Evolutionary conservation across 1,284 basidiomycete genomes (phyloP), one percentile per base, ranked within the genome.

Genomic region (Hymenochaete sp.): DNA sequence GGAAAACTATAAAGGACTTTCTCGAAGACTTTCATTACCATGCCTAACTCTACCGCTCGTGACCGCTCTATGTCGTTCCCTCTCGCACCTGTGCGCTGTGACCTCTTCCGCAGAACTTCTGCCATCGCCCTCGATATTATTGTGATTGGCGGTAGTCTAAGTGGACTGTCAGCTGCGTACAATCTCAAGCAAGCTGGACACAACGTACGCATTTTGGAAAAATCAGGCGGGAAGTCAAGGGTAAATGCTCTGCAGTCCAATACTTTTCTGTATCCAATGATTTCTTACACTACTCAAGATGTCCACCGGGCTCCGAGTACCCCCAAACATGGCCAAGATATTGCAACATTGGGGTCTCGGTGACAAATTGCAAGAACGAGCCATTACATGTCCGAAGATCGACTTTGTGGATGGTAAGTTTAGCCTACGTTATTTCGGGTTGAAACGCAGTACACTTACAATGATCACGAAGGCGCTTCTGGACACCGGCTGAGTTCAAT

Each of bases 281-380:
- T 19, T 22, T 24, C 31, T 5, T 21, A 35, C 25, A 32, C 16
- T 32, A 36, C 9, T 14, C 38, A 24, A 45, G 37, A 14, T n/a
- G n/a, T 29, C 41, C 4, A 18, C 19, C 27, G 71, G 71, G 4
- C 72, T 72, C 38, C 68, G 70, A 55, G 57, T 72, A 37, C 60
- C 66, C 3, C 68, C 71, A 13, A 75, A 77, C 52, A 48, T 73
- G n/a, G 65, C 64, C 14, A 61, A 72, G 7, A 63, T 76, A 2
- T 58, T 79, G 33, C 61, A 67, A 28, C 61, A 68, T 8, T 79
- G 75, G 75, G 75, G 73, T 3, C 58, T 76, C 1, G 68, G 59
- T 1, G 57, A 25, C 14, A 35, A 28, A 9, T 65, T 26, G 27
- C 33, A 10, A 29, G 24, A n/a, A 31, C n/a, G n/a, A n/a, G n/a